Percentiles rank a stretch among this genome's conserved stretches.
Conservation (phyloP, 345 rosid species). For the Hypericum androsaemum region DNA sequence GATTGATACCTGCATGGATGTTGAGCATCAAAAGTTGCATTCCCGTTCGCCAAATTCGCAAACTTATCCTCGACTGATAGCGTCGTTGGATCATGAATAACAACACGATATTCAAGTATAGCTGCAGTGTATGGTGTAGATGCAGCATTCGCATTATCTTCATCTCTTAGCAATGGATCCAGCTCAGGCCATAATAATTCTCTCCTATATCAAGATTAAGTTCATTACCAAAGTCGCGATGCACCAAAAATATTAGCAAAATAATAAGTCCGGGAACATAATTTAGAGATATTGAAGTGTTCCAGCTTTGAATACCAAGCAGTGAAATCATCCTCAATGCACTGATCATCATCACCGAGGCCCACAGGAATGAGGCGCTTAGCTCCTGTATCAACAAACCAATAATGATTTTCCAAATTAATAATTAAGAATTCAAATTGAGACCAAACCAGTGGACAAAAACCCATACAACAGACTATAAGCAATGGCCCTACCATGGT, state of each 20-base stretch:
- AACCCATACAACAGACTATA: too few relatives aligned
- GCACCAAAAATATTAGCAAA: conserved; percentile 15
- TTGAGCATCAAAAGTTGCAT: conserved; percentile 54
- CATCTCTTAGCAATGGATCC: conserved; percentile 67
- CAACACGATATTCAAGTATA: conserved; percentile 73
- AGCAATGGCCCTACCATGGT: too few relatives aligned
- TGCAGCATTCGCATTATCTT: conserved; percentile 52
- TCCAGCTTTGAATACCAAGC: conserved; percentile 19
- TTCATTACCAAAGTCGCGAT: conserved; percentile 4
- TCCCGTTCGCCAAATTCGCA: conserved; percentile 47
- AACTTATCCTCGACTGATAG: conserved; percentile 25
- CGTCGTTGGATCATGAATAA: conserved; percentile 45
- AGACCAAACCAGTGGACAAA: too few relatives aligned
- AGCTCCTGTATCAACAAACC: conserved; percentile 42
- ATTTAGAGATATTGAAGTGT: conserved; percentile 12
- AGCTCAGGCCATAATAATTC: conserved; percentile 81
- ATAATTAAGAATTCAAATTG: too few relatives aligned
- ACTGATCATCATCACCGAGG: conserved; percentile 92
- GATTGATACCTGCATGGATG: conserved; percentile 73
- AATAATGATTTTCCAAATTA: too few relatives aligned
- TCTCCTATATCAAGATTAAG: conserved; percentile 33
- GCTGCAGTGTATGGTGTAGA: conserved; percentile 87
- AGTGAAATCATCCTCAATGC: conserved; percentile 86
- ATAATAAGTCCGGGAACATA: conserved; percentile 2
- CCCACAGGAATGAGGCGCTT: conserved; percentile 66